These are phyloP conservation scores for Brassica balearica DNA, from an alignment of 441 rosid species.

Conservation along the genomic window DNA sequence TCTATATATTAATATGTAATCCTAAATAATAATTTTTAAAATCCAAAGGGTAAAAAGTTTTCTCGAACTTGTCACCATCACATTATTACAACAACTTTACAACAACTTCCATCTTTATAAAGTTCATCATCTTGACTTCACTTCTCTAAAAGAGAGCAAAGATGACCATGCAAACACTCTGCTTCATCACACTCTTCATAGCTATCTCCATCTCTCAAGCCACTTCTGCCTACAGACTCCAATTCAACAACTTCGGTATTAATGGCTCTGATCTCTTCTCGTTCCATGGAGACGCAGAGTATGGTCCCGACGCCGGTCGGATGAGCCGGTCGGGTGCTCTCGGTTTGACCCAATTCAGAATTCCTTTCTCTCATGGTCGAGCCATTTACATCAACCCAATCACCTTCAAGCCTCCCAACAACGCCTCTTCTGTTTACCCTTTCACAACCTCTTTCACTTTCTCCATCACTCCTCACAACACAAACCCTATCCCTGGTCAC, in stretches of 20 bases:
- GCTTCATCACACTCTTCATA: conserved; percentile 25
- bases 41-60: neutral
- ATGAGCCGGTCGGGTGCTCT: conserved; percentile 27
- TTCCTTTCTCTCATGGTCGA: conserved; percentile 43
- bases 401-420: conserved; percentile 31
- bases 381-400: conserved; percentile 43
- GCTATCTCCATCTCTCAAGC: conserved; percentile 4
- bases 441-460: conserved; percentile 51
- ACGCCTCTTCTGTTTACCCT: conserved; percentile 36
- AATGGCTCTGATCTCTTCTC: conserved; percentile 22
- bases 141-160: conserved; percentile 11
- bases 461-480: conserved; percentile 41
- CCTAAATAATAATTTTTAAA: no score
- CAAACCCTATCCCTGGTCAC: conserved; percentile 41
- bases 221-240: conserved; percentile 26
- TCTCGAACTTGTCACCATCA: conserved; percentile 17
- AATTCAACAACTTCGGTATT: conserved; percentile 27
- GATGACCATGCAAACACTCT: conserved; percentile 31
- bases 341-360: conserved; percentile 27
- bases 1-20: no score
- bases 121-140: conserved; percentile 19
- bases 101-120: neutral
- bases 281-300: conserved; percentile 42
- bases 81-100: neutral
- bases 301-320: conserved; percentile 12